phyloP scores from a whole-genome alignment of 768 basidiomycete genomes.

The Tricholoma terreum region DNA sequence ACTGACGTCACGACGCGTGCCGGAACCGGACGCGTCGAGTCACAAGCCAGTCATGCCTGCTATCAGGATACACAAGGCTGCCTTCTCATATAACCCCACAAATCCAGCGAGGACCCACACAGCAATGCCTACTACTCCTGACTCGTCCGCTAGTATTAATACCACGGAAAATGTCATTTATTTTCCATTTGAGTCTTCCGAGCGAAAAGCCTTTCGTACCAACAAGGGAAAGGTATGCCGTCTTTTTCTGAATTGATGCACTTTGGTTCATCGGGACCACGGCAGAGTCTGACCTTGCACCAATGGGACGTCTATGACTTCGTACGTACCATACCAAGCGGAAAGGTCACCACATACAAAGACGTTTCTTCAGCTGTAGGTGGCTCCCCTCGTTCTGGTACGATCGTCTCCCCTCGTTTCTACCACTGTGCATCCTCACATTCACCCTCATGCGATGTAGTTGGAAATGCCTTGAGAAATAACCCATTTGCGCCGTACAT shows the following conservation, averaged over 20 bases:
- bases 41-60: constrained; percentile 14
- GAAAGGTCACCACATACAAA: constrained; percentile 57
- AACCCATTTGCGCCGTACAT: constrained; percentile 69
- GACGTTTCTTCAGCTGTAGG: constrained; percentile 47
- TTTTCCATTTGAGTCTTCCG: constrained; percentile 23
- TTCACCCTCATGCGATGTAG: constrained; percentile 26
- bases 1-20: not conserved
- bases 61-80: constrained; percentile 12
- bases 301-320: constrained; percentile 65
- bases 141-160: not conserved
- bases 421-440: not conserved
- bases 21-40: not conserved
- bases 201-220: constrained; percentile 32
- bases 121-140: not conserved
- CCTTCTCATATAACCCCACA: constrained; percentile 10
- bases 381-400: constrained; percentile 64
- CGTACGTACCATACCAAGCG: constrained; percentile 43
- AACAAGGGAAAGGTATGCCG: constrained; percentile 32
- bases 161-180: not conserved
- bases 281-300: constrained; percentile 47
- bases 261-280: not conserved
- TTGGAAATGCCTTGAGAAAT: constrained; percentile 58
- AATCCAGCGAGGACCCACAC: not conserved
- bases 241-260: not conserved
- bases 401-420: constrained; percentile 11